Conservation (phyloP, 306 rosid species). For the Sicyos edulis region DNA sequence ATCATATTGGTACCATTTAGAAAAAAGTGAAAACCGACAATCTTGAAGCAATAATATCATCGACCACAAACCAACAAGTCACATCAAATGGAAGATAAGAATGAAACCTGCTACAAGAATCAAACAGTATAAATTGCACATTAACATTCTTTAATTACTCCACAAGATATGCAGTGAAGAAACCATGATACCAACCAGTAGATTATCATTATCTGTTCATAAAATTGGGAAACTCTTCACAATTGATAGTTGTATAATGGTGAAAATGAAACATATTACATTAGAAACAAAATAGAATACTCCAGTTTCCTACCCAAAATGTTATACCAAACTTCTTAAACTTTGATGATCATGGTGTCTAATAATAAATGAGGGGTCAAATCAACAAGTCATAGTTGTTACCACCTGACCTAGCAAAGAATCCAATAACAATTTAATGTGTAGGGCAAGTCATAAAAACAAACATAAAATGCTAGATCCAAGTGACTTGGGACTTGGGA, state of each 20-base stretch:
- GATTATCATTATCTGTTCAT: neutral
- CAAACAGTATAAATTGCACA: neutral
- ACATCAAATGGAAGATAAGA: slow-evolving; percentile 12
- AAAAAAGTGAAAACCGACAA: slow-evolving; percentile 14
- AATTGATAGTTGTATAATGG: neutral
- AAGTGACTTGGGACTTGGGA: neutral
- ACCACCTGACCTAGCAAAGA: neutral
- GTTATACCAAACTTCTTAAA: neutral
- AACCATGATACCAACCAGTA: neutral
- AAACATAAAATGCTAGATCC: neutral
- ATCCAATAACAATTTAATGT: neutral
- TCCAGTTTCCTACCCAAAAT: neutral
- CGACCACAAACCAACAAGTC: neutral
- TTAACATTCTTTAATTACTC: neutral
- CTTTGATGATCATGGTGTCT: neutral
- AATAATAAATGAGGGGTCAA: slow-evolving; percentile 10
- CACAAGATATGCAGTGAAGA: slow-evolving; percentile 2
- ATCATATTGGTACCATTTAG: slow-evolving; percentile 5
- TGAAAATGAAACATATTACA: neutral
- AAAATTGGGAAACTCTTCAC: neutral
- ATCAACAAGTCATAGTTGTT: neutral
- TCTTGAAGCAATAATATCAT: slow-evolving; percentile 4
- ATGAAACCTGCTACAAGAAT: neutral
- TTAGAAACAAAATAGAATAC: neutral
- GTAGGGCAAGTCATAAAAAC: neutral